Evolutionary conservation across 192 early-diverging fungal genomes (phyloP).

Genomic region (Backusella macrospora): DNA sequence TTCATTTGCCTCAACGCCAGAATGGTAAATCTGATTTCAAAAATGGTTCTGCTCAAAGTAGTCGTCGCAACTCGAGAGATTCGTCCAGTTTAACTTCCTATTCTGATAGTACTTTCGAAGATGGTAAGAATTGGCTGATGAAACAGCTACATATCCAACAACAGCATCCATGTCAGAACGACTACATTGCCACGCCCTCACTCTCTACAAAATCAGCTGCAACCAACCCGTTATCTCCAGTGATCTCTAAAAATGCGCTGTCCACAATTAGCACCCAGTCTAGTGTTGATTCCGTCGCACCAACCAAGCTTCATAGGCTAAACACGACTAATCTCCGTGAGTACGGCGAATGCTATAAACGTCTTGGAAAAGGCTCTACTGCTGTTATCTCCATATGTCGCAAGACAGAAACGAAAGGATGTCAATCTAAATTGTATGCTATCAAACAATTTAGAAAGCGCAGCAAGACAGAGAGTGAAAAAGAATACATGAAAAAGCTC

Average conservation of each 20-base stretch:
- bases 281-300: not conserved
- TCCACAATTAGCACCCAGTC: not conserved
- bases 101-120: constrained; percentile 6
- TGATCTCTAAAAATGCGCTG: not conserved
- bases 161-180: not conserved
- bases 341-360: constrained; percentile 52
- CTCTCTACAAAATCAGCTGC: not conserved
- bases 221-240: constrained; percentile 3
- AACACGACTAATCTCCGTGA: constrained; percentile 25
- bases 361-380: constrained; percentile 87
- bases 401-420: constrained; percentile 42
- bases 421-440: constrained; percentile 75
- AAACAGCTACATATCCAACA: constrained; percentile 16
- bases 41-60: constrained; percentile 8
- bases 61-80: constrained; percentile 8
- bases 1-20: constrained; percentile 8
- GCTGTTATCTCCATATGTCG: constrained; percentile 87
- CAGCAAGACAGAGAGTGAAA: constrained; percentile 84
- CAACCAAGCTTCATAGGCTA: constrained; percentile 13
- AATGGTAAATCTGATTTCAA: constrained; percentile 4
- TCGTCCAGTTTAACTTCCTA: not conserved
- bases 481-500: constrained; percentile 96
- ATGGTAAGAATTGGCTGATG: constrained; percentile 20
- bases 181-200: not conserved
- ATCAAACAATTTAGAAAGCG: constrained; percentile 90